Percentiles rank a stretch among this genome's conserved stretches.
These are phyloP conservation scores for Canariomyces notabilis DNA, from an alignment of 2,329 filamentous ascomycete species.

Conservation along the genomic window DNA sequence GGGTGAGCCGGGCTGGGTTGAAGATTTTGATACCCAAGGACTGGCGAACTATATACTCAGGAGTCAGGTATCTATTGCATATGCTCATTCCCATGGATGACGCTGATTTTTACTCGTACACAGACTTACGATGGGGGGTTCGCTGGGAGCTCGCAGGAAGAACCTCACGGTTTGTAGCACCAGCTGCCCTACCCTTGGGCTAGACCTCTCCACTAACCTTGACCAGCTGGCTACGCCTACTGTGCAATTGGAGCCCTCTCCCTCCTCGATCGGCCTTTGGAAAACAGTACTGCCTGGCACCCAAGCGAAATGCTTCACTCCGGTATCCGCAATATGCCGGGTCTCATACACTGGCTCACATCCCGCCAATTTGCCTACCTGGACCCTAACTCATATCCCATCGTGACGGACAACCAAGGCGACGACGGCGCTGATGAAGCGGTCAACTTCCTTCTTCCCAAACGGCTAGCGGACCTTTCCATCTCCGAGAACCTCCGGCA, in stretches of 20 bases:
- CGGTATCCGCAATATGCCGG: constrained; percentile 36
- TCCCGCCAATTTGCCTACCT: constrained; percentile 55
- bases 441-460: constrained; percentile 29
- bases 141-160: constrained; percentile 69
- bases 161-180: constrained; percentile 66
- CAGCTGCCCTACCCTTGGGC: too few species aligned
- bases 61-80: constrained; percentile 43
- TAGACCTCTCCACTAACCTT: constrained; percentile 6
- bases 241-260: constrained; percentile 76
- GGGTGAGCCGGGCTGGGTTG: constrained; percentile 49
- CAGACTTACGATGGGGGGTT: constrained; percentile 83
- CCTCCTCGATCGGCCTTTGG: constrained; percentile 61
- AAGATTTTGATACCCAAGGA: constrained; percentile 69
- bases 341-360: constrained; percentile 49
- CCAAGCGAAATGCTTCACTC: constrained; percentile 33
- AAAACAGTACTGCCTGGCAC: constrained; percentile 27
- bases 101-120: constrained; percentile 4
- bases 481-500: constrained; percentile 30
- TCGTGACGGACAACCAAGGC: neutral
- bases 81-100: neutral
- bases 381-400: constrained; percentile 27
- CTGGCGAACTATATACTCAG: constrained; percentile 66
- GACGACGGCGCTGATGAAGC: constrained; percentile 32
- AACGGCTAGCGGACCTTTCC: constrained; percentile 33
- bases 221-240: constrained; percentile 80